Base-by-base conservation (phyloP, 2,329 filamentous ascomycete species). In the Neonectria ditissima region DNA sequence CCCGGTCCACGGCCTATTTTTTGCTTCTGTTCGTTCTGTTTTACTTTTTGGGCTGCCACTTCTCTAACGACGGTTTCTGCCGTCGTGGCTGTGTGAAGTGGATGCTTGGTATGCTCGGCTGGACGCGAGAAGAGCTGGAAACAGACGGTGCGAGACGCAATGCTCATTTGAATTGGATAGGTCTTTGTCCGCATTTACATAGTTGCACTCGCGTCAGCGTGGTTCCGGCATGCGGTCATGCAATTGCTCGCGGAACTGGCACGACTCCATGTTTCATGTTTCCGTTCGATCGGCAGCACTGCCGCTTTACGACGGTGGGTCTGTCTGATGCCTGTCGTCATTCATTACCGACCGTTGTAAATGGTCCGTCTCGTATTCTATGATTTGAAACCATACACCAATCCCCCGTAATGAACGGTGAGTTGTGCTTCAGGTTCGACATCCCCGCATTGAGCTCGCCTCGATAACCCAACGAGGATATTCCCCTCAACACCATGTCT, bases 21-120 rank as follows among this genome's bases (percentile, higher is more conserved):
- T 62, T 62, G 53, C 53, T 56, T 57, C 54, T 62, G 50, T 57
- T 50, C 47, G 39, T 48, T 34, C 32, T n/a, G n/a, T 55, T 53
- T 62, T 39, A 20, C 32, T 53, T 65, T 70, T 56, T 59, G 56
- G 14, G 48, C 16, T 18, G 30, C 5, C 13, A 45, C 54, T 58
- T 45, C 58, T 58, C 34, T 41, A 48, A 68, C 28, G 53, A 56
- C 37, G 47, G 55, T 24, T 50, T 59, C 32, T 56, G 50, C 6
- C 45, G 16, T 50, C 26, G 59, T 70, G 63, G 65, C 65, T 70
- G 47, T 13, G 28, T 18, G 26, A 22, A 18, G 24, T 47, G 45
- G 45, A 11, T 48, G n/a, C 24, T 18, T 2, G 6, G 3, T 30
- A 9, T 48, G 24, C 24, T 48, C 4, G 45, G 22, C 9, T 30